Conservation (phyloP, 2,329 filamentous ascomycete species). For the Cordyceps javanica region DNA sequence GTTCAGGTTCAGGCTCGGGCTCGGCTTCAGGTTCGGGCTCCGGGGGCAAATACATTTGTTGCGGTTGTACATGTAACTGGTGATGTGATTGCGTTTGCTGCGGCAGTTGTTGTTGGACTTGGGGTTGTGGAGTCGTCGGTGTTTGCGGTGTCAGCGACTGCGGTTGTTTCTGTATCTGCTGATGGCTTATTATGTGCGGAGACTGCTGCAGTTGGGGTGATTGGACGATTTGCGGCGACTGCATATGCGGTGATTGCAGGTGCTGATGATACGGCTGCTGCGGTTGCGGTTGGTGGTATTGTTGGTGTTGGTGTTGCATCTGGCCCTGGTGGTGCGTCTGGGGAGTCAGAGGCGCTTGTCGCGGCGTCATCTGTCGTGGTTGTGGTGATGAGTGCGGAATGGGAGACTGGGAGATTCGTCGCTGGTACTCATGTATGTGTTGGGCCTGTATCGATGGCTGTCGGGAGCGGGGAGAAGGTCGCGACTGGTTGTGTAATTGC, state of each 20-base stretch:
- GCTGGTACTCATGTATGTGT: constrained; percentile 15
- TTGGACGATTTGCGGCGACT: constrained; percentile 11
- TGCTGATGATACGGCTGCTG: constrained; percentile 15
- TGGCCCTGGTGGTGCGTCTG: constrained; percentile 7
- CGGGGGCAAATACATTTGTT: background rate
- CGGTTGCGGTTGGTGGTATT: constrained; percentile 15
- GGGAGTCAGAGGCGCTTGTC: constrained; percentile 3
- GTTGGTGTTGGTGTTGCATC: constrained; percentile 17
- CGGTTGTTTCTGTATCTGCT: constrained; percentile 19
- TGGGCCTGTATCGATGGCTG: constrained; percentile 10
- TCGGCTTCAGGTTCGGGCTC: background rate
- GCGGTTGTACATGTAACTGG: constrained; percentile 3
- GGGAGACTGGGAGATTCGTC: constrained; percentile 7
- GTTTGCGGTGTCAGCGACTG: constrained; percentile 8
- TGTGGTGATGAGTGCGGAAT: constrained; percentile 13
- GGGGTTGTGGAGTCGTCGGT: background rate
- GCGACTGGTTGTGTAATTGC: constrained; percentile 17
- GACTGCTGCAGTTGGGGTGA: constrained; percentile 14
- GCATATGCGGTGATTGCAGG: constrained; percentile 10
- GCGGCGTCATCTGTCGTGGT: constrained; percentile 6
- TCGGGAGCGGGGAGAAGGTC: constrained; percentile 14
- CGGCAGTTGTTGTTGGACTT: background rate
- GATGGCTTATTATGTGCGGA: constrained; percentile 13
- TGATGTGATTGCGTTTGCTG: constrained; percentile 4
- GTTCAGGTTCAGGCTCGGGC: background rate